Percentiles rank a stretch among this genome's conserved stretches.
Evolutionary conservation across 2,329 filamentous ascomycete species (phyloP).

Genomic region (Plectosphaerella plurivora): DNA sequence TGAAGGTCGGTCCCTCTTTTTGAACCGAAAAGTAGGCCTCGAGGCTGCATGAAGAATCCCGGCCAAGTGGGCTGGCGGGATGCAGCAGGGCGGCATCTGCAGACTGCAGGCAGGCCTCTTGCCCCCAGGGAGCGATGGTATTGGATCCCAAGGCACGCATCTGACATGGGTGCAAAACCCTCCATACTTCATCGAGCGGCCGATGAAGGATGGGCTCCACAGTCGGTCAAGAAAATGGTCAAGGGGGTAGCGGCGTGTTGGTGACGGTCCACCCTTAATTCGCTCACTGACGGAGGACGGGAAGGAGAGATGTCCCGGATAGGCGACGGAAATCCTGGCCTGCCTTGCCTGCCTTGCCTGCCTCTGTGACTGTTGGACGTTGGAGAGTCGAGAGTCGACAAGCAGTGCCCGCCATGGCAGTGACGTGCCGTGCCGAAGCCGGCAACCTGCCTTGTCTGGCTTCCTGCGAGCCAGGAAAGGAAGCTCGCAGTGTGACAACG

Average conservation of each 20-base stretch:
- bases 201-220: constrained; percentile 8
- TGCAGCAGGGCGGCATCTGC: background rate
- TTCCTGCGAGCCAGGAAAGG: no score
- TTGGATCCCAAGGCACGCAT: constrained; percentile 2
- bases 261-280: no score
- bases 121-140: background rate
- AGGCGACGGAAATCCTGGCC: no score
- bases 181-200: constrained; percentile 7
- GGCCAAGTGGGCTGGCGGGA: background rate
- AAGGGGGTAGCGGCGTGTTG: constrained; percentile 1
- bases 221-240: constrained; percentile 9
- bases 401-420: background rate
- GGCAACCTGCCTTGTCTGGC: background rate
- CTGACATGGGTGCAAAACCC: constrained; percentile 3
- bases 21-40: background rate
- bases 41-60: background rate
- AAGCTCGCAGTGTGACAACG: no score
- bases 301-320: no score
- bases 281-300: no score
- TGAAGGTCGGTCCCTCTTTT: no score
- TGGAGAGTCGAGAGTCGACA: background rate
- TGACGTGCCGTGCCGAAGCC: background rate
- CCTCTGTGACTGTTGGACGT: background rate
- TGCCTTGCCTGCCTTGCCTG: no score
- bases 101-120: background rate